Evolutionary conservation across 2,329 filamentous ascomycete species (phyloP), one percentile per base, ranked within the genome.

Genomic region (Penicillium sp.): DNA sequence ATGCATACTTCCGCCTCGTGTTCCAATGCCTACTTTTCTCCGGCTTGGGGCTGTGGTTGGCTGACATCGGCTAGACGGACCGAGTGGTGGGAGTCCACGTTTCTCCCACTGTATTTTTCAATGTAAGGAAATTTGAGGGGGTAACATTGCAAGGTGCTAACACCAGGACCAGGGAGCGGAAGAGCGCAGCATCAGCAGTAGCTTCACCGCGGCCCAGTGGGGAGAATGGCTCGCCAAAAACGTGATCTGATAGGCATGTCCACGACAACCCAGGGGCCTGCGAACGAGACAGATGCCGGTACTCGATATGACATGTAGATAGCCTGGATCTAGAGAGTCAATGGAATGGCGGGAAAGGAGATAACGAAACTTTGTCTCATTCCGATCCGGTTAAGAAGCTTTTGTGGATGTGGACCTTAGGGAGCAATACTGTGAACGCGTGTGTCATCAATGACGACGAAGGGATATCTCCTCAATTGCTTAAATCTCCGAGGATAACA

Each of bases 41-140:
- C 3, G 8, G 39, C 39, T 38, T 57, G 11, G 34, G 34, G 34
- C n/a, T 36, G n/a, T 1, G 2, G 18, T 18, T 18, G 13, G 34
- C 54, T 71, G 63, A 67, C 44, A 43, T 29, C 32, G 55, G 50
- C 49, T 64, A 81, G 77, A 75, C 75, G 46, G 81, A 90, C 66
- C 80, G 93, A 42, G 75, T 94, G 62, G 83, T 90, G 8, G 89
- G 92, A 11, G 85, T 96, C 42, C 93, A 97, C 77, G 91, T 97
- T 39, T 93, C 91, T 40, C 93, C 93, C 1, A 97, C 92, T 0
- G 91, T 93, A 18, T 81, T 96, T 47, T 92, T 95, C 72, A 86
- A 97, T 74, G 92, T 74, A 60, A 67, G 71, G 58, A 24, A 46
- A 27, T 42, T 46, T 45, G 38, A 46, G 32, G 24, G 16, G 16